Percentiles rank a stretch among this genome's conserved stretches.
phyloP scores from a whole-genome alignment of 352 stramenopile species.

The Albugo laibachii region DNA sequence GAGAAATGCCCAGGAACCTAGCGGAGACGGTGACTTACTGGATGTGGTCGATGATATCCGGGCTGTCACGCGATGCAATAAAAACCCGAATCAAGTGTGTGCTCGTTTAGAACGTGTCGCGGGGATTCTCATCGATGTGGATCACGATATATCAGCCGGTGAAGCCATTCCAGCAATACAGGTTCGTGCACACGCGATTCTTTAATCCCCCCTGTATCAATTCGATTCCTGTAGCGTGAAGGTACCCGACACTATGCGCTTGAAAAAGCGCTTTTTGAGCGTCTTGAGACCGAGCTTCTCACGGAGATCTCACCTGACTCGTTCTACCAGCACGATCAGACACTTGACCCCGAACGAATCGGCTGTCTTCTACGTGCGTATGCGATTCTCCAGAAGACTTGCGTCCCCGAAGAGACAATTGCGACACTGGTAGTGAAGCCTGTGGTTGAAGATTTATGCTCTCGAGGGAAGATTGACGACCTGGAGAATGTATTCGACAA shows the following conservation, averaged over 20 bases:
- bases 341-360: conserved; percentile 34
- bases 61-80: not conserved
- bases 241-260: conserved; percentile 3
- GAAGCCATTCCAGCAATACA: conserved; percentile 46
- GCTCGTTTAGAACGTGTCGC: conserved; percentile 54
- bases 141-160: conserved; percentile 53
- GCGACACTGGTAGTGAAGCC: conserved; percentile 47
- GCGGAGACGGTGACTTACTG: conserved; percentile 33
- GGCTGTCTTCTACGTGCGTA: conserved; percentile 60
- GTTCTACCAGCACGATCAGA: conserved; percentile 68
- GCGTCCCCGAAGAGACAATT: conserved; percentile 72
- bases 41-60: conserved; percentile 43
- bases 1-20: not conserved
- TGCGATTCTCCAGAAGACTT: conserved; percentile 44
- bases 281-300: conserved; percentile 68
- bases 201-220: not conserved
- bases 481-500: conserved; percentile 48
- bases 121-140: conserved; percentile 49
- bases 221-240: not conserved
- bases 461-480: conserved; percentile 42
- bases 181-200: conserved; percentile 4
- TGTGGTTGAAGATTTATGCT: conserved; percentile 61
- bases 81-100: conserved; percentile 19
- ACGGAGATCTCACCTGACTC: conserved; percentile 76
- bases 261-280: conserved; percentile 45